These are phyloP conservation scores for Kentomonas sorsogonicus DNA, from an alignment of 208 protist species.

Conservation along the genomic window DNA sequence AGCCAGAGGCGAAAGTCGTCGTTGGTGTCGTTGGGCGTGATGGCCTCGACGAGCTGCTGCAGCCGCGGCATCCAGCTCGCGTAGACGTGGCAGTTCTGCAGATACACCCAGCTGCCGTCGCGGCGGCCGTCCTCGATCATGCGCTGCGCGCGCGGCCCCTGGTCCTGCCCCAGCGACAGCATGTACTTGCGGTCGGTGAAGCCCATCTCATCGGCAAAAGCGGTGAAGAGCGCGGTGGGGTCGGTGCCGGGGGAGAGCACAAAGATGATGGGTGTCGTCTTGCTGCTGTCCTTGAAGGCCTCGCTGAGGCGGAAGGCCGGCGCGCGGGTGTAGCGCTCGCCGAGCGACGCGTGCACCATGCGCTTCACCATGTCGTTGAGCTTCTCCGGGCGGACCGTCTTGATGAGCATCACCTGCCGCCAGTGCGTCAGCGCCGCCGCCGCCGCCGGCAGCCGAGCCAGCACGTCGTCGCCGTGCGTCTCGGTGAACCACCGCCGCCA, in stretches of 20 bases:
- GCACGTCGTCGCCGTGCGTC: constrained; percentile 70
- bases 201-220: constrained; percentile 86
- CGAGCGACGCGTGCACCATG: constrained; percentile 65
- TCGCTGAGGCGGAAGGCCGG: constrained; percentile 80
- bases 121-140: constrained; percentile 78
- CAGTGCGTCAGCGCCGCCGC: constrained; percentile 52
- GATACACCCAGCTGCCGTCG: constrained; percentile 91
- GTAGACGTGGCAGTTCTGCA: constrained; percentile 96
- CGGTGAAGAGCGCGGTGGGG: constrained; percentile 86
- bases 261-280: constrained; percentile 92
- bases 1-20: constrained; percentile 94
- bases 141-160: constrained; percentile 83
- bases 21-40: constrained; percentile 67
- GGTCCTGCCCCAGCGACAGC: constrained; percentile 93
- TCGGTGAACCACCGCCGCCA: constrained; percentile 85
- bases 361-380: constrained; percentile 63
- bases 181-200: constrained; percentile 81
- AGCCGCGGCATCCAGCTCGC: constrained; percentile 92
- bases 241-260: constrained; percentile 91
- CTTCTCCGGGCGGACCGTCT: constrained; percentile 77
- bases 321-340: constrained; percentile 72
- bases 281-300: constrained; percentile 86
- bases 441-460: constrained; percentile 24
- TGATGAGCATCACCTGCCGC: constrained; percentile 84
- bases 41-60: constrained; percentile 81